Evolutionary conservation across 192 early-diverging fungal species (phyloP).

Genomic region (Coemansia sp.): DNA sequence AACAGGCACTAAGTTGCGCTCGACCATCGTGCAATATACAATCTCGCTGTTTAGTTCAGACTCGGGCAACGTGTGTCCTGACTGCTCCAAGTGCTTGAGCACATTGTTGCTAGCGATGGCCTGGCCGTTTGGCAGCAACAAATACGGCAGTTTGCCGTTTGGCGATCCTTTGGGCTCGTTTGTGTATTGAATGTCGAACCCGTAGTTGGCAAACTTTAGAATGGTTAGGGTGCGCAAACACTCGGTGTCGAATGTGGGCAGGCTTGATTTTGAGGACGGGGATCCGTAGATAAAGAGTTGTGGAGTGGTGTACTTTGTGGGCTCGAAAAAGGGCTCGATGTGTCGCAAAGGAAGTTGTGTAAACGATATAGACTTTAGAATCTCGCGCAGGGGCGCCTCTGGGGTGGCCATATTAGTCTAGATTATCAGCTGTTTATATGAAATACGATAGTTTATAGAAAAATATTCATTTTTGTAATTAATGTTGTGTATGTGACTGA

Average conservation of each 20-base stretch:
- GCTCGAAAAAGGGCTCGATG: slow-evolving; percentile 28
- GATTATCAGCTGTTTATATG: neutral
- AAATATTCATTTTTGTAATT: neutral
- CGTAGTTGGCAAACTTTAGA: slow-evolving; percentile 33
- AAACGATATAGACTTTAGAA: slow-evolving; percentile 46
- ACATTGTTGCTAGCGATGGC: slow-evolving; percentile 15
- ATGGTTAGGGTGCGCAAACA: slow-evolving; percentile 24
- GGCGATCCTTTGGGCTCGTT: slow-evolving; percentile 38
- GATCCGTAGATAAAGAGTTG: slow-evolving; percentile 27
- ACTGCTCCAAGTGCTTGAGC: slow-evolving; percentile 9
- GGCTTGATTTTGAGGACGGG: neutral
- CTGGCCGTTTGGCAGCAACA: slow-evolving; percentile 29
- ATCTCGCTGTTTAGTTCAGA: slow-evolving; percentile 10
- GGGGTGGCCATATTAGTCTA: slow-evolving; percentile 38
- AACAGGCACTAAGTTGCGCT: slow-evolving; percentile 27
- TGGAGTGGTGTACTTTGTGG: slow-evolving; percentile 12
- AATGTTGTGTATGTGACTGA: neutral
- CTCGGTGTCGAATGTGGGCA: slow-evolving; percentile 30
- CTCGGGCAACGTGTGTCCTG: slow-evolving; percentile 6
- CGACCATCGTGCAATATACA: slow-evolving; percentile 23
- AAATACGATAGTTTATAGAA: neutral
- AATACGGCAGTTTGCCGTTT: slow-evolving; percentile 30
- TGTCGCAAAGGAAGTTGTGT: slow-evolving; percentile 35
- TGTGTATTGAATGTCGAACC: slow-evolving; percentile 27
- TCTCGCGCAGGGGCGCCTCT: slow-evolving; percentile 45